A percentile compares a stretch with the other conserved stretches of the same genome.
Evolutionary conservation across 768 basidiomycete species (phyloP).

Genomic region (Phallus indusiatus): DNA sequence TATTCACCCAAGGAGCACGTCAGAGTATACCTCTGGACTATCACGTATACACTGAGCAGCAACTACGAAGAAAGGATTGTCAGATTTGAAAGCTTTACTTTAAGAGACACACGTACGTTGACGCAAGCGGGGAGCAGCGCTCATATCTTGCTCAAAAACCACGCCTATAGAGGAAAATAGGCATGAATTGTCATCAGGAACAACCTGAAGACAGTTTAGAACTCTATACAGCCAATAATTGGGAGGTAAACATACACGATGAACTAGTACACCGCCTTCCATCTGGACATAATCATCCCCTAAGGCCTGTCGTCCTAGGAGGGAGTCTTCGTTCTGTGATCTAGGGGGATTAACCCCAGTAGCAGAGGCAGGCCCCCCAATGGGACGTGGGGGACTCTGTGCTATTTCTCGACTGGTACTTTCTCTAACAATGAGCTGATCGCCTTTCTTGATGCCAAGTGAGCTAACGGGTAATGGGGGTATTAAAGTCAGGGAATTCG

Average conservation of each 20-base stretch:
- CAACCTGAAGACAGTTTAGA: conserved; percentile 37
- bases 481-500: conserved; percentile 56
- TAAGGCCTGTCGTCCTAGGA: conserved; percentile 13
- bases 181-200: conserved; percentile 98
- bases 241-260: conserved; percentile 40
- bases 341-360: conserved; percentile 10
- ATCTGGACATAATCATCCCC: conserved; percentile 50
- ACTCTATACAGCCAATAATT: neutral
- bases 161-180: conserved; percentile 82
- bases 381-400: conserved; percentile 16
- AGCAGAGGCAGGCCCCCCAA: conserved; percentile 13
- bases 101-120: conserved; percentile 38
- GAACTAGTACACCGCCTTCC: conserved; percentile 60
- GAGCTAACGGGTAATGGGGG: conserved; percentile 68
- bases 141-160: conserved; percentile 74
- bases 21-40: conserved; percentile 65
- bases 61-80: conserved; percentile 34
- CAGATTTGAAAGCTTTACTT: neutral
- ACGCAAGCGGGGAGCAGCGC: conserved; percentile 61
- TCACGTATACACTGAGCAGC: conserved; percentile 73
- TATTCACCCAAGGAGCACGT: conserved; percentile 76
- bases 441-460: conserved; percentile 67
- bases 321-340: neutral
- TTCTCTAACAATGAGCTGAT: conserved; percentile 75
- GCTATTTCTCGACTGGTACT: conserved; percentile 17